Conservation (phyloP, 2,329 filamentous ascomycete species). For the Cadophora malorum region DNA sequence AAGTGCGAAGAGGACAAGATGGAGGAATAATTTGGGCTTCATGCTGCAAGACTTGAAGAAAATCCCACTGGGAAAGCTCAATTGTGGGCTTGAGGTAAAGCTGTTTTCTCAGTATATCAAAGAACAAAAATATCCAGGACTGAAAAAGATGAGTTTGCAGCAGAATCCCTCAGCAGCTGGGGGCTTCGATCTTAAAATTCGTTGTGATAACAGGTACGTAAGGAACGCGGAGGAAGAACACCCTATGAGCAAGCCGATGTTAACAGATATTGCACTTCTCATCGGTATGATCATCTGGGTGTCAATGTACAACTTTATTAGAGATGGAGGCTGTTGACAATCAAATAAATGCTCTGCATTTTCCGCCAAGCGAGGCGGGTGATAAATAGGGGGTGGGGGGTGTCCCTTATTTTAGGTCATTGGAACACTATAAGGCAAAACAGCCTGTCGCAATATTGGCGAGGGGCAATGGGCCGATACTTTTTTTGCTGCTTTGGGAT, state of each 20-base stretch:
- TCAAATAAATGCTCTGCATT: not conserved
- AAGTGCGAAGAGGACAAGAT: not conserved
- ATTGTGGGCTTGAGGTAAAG: not conserved
- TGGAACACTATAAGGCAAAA: too few species aligned
- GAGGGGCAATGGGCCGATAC: too few species aligned
- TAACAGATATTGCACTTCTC: not conserved
- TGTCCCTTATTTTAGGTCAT: not conserved
- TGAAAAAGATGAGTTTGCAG: too few species aligned
- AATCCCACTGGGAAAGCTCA: too few species aligned
- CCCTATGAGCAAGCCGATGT: not conserved
- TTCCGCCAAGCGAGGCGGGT: not conserved
- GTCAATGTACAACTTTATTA: not conserved
- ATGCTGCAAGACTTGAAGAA: not conserved
- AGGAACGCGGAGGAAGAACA: not conserved
- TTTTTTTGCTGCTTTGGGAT: too few species aligned
- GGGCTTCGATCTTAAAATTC: not conserved
- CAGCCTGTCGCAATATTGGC: too few species aligned
- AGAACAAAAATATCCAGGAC: too few species aligned
- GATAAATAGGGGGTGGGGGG: not conserved
- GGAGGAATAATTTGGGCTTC: not conserved
- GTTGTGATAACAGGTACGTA: not conserved
- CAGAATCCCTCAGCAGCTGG: too few species aligned
- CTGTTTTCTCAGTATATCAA: too few species aligned
- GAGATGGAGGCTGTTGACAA: not conserved
- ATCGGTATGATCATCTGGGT: not conserved